These are phyloP conservation scores for Aspergillus piperis DNA, from an alignment of 2,329 filamentous ascomycete species.

Conservation along the genomic window DNA sequence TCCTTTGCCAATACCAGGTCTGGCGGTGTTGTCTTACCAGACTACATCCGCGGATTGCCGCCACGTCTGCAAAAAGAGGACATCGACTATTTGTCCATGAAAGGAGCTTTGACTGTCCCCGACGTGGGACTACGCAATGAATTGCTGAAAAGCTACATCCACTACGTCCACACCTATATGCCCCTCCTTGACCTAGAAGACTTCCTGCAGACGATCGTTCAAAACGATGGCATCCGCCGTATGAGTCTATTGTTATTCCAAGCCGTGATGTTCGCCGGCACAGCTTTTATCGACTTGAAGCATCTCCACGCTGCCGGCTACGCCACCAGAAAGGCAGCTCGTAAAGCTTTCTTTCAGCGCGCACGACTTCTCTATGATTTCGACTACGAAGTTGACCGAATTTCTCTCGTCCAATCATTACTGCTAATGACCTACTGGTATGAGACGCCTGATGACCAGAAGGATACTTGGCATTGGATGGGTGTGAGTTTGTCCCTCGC, in stretches of 20 bases:
- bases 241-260: conserved; percentile 88
- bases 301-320: conserved; percentile 77
- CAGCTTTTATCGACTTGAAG: conserved; percentile 82
- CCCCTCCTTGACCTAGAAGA: conserved; percentile 73
- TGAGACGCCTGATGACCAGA: conserved; percentile 93
- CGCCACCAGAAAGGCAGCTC: conserved; percentile 72
- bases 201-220: conserved; percentile 59
- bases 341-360: conserved; percentile 86
- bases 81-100: conserved; percentile 77
- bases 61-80: conserved; percentile 76
- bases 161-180: conserved; percentile 94
- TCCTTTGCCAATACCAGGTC: conserved; percentile 53
- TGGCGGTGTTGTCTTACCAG: conserved; percentile 52
- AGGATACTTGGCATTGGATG: conserved; percentile 99
- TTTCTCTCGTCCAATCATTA: conserved; percentile 83
- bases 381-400: conserved; percentile 88
- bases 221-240: conserved; percentile 68
- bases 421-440: conserved; percentile 97
- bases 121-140: conserved; percentile 71
- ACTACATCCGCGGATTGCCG: conserved; percentile 80
- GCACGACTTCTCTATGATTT: conserved; percentile 91
- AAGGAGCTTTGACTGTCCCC: conserved; percentile 81
- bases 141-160: conserved; percentile 76
- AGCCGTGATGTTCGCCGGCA: conserved; percentile 90
- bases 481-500: conserved; percentile 90